Evolutionary conservation across 2,329 filamentous ascomycete genomes (phyloP).

Genomic region (Pseudogymnoascus sp.): DNA sequence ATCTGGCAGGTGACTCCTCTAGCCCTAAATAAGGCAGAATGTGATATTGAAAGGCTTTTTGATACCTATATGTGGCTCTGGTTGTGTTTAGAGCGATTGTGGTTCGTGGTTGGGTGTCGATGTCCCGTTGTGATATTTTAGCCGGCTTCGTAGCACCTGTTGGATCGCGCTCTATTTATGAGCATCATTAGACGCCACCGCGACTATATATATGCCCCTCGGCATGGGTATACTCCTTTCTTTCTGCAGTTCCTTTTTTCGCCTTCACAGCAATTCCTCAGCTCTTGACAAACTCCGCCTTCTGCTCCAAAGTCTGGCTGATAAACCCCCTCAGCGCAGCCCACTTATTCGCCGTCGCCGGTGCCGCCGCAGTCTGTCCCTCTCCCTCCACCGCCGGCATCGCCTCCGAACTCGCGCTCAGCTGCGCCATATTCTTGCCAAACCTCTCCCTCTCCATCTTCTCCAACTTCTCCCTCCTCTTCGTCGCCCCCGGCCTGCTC

Average conservation of each 20-base stretch:
- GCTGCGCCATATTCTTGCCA: slow-evolving; percentile 69
- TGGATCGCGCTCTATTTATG: background rate
- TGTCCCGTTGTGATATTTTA: background rate
- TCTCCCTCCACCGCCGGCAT: slow-evolving; percentile 25
- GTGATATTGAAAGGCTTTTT: background rate
- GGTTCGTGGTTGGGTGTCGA: background rate
- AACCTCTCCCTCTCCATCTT: slow-evolving; percentile 78
- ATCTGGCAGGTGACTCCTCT: background rate
- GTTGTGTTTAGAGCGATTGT: background rate
- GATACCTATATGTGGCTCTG: background rate
- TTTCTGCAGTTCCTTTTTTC: background rate
- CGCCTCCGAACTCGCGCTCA: slow-evolving; percentile 38
- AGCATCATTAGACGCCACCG: background rate
- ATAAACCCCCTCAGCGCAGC: slow-evolving; percentile 78
- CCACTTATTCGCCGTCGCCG: slow-evolving; percentile 57
- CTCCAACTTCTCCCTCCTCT: slow-evolving; percentile 74
- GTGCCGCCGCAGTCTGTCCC: slow-evolving; percentile 8
- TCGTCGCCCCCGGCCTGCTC: slow-evolving; percentile 70
- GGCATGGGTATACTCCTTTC: slow-evolving; percentile 4
- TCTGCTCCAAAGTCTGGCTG: slow-evolving; percentile 80
- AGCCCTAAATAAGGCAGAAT: background rate
- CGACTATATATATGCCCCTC: background rate
- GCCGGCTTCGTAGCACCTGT: background rate
- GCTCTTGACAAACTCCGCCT: slow-evolving; percentile 57
- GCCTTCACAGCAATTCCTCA: slow-evolving; percentile 7